Conservation (phyloP, 768 basidiomycete genomes). For the Serendipita vermifera region DNA sequence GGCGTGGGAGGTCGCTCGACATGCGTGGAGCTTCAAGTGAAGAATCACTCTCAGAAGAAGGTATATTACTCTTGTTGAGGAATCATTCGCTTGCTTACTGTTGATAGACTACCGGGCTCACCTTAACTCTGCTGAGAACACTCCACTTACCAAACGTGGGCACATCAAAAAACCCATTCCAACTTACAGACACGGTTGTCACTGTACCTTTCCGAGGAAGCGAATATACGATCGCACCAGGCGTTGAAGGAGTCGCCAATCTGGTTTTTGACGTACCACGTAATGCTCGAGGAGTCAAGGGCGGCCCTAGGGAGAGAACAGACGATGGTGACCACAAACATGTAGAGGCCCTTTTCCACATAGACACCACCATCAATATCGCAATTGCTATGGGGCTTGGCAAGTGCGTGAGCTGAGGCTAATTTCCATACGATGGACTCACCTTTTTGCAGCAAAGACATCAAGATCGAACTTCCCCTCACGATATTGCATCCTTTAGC, state of each 20-base stretch:
- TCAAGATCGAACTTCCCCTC: constrained; percentile 48
- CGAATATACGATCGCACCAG: constrained; percentile 63
- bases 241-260: constrained; percentile 63
- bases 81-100: neutral
- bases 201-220: constrained; percentile 58
- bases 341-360: constrained; percentile 52
- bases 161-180: constrained; percentile 33
- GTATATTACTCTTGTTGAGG: constrained; percentile 26
- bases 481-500: constrained; percentile 52
- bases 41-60: constrained; percentile 73
- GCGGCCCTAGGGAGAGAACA: constrained; percentile 46
- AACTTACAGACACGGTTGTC: constrained; percentile 53
- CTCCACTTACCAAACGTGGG: constrained; percentile 33
- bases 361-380: constrained; percentile 48
- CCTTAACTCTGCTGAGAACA: constrained; percentile 45
- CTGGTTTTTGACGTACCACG: constrained; percentile 71
- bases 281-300: constrained; percentile 48
- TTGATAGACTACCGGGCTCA: constrained; percentile 54
- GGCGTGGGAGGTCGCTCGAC: constrained; percentile 55
- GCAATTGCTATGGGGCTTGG: constrained; percentile 50
- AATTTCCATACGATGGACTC: constrained; percentile 11
- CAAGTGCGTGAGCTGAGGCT: constrained; percentile 11
- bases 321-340: constrained; percentile 23
- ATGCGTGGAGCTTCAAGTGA: constrained; percentile 64
- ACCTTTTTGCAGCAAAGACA: constrained; percentile 46